phyloP scores from a whole-genome alignment of 257 asterid species.

The Petrea volubilis region DNA sequence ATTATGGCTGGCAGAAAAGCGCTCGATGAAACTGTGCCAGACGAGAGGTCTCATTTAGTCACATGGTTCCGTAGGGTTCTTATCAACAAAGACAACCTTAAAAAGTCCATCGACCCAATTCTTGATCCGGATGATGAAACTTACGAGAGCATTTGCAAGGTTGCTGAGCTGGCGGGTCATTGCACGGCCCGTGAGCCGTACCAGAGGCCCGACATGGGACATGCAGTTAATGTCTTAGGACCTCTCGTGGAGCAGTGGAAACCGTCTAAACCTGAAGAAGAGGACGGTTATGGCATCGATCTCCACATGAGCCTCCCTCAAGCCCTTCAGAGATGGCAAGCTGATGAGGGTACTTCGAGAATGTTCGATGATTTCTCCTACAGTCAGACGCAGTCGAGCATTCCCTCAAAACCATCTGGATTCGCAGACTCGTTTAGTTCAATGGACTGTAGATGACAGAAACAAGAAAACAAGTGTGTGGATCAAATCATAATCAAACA shows the following conservation, averaged over 20 bases:
- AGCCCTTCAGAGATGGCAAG: slow-evolving; percentile 93
- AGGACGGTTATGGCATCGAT: slow-evolving; percentile 62
- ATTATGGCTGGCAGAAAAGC: slow-evolving; percentile 82
- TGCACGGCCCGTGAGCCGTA: slow-evolving; percentile 89
- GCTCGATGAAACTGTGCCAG: slow-evolving; percentile 80
- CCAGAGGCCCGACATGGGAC: slow-evolving; percentile 99
- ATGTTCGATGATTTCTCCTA: slow-evolving; percentile 74
- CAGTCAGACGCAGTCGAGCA: slow-evolving; percentile 75
- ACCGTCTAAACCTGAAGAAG: slow-evolving; percentile 67
- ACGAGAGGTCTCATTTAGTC: slow-evolving; percentile 82
- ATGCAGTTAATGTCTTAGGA: slow-evolving; percentile 81
- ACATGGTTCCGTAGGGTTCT: slow-evolving; percentile 95
- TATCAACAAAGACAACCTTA: slow-evolving; percentile 72
- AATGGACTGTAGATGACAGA: slow-evolving; percentile 67
- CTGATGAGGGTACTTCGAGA: slow-evolving; percentile 87
- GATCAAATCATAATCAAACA: neutral
- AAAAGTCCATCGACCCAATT: slow-evolving; percentile 63
- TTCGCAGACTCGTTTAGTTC: slow-evolving; percentile 73
- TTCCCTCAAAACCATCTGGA: slow-evolving; percentile 73
- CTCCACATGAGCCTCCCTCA: slow-evolving; percentile 87
- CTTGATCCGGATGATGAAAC: slow-evolving; percentile 80
- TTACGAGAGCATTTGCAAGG: slow-evolving; percentile 79
- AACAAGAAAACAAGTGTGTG: neutral
- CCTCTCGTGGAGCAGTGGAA: slow-evolving; percentile 94
- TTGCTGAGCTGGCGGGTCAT: slow-evolving; percentile 85